Evolutionary conservation across 805 yeast species (phyloP), one percentile per base, ranked within the genome.

Genomic region (Ogataea nitratoaversa): DNA sequence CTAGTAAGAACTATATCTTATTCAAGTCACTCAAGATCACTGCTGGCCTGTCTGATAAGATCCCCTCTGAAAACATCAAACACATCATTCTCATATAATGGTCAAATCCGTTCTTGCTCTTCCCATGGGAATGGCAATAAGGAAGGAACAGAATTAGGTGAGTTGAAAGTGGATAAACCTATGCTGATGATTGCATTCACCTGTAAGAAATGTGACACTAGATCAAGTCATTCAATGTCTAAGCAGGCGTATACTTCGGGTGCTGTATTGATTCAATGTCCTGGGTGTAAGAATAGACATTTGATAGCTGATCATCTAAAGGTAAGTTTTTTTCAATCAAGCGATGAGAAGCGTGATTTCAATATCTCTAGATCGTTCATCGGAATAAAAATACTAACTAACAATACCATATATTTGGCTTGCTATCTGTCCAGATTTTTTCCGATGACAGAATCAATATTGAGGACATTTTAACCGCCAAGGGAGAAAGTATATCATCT

Each of bases 171-270:
- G 17, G 93, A 84, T 38, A 78, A 82, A 46, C 95, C 95, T 2
- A 78, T 82, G 60, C 68, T 86, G 47, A 83, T 88, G 83, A 74
- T 91, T 18, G 91, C 95, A 0, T 90, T 91, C 65, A 91, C 96
- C 0, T 91, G 98, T 65, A 91, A 89, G 59, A 78, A 79, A 49
- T 91, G 98, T 63, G 72, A 78, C 34, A 76, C 84, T 3, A 68
- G 97, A 41, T 88, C 96, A 0, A 79, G 89, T 4, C 98, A 91
- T 56, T 74, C 82, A n/a, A 83, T 91, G 56, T 84, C 96, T 5
- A 90, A 90, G 50, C 98, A 91, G 63, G 90, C 96, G 0, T 91
- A 91, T 59, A 77, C 82, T 12, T 67, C 71, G 8, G 98, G 98
- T 2, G 82, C 96, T 0, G 95, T 91, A 3, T 65, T 88, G 37